Conservation (phyloP, 1,284 basidiomycete species). For the Kwoniella shivajii region DNA sequence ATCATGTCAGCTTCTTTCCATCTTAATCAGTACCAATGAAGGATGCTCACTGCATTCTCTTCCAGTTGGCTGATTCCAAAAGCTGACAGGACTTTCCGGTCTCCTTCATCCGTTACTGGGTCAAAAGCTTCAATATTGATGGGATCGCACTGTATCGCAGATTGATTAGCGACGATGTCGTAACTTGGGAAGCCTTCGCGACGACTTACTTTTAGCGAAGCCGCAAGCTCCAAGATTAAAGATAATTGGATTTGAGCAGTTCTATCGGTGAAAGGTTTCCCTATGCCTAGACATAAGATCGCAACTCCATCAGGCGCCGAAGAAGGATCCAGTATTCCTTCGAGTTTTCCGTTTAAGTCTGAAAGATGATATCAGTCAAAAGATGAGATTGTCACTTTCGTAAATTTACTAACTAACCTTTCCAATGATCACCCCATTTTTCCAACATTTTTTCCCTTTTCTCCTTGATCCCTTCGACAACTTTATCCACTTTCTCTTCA, state of each 20-base stretch:
- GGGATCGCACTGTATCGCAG: slow-evolving; percentile 2
- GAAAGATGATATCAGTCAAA: not conserved
- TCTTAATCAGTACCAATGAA: not conserved
- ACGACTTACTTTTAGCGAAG: slow-evolving; percentile 24
- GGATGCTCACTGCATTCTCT: slow-evolving; percentile 37
- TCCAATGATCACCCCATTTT: slow-evolving; percentile 43
- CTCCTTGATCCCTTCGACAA: slow-evolving; percentile 25
- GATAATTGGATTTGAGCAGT: slow-evolving; percentile 50
- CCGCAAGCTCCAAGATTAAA: slow-evolving; percentile 31
- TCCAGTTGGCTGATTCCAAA: slow-evolving; percentile 25
- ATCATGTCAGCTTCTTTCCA: too few relatives aligned
- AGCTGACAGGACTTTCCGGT: slow-evolving; percentile 26
- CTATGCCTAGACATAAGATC: slow-evolving; percentile 46
- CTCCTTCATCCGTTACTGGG: slow-evolving; percentile 43
- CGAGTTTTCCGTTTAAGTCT: slow-evolving; percentile 11
- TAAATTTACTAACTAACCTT: slow-evolving; percentile 22
- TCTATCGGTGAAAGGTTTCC: slow-evolving; percentile 42
- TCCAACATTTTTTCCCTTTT: slow-evolving; percentile 42
- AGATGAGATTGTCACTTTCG: not conserved
- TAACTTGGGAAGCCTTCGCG: not conserved
- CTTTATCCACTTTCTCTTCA: slow-evolving; percentile 28
- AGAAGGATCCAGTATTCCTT: not conserved
- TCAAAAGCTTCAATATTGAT: slow-evolving; percentile 36
- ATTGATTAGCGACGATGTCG: slow-evolving; percentile 1
- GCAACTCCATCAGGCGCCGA: not conserved